phyloP scores from a whole-genome alignment of 352 stramenopile genomes.

The Aphanomyces euteiches region DNA sequence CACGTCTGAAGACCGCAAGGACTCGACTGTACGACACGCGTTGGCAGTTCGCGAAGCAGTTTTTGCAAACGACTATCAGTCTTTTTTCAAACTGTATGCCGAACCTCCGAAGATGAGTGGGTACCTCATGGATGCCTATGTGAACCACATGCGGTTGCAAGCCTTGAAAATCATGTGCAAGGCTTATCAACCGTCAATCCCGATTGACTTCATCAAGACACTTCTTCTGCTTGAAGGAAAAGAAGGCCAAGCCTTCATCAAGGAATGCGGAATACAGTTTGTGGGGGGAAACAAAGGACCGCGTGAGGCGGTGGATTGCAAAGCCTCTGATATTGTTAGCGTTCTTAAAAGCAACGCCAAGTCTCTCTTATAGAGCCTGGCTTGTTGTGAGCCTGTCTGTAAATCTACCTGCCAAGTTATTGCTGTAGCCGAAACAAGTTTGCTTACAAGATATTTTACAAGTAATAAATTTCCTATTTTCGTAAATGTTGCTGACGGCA shows the following conservation, averaged over 20 bases:
- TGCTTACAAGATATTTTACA: too few species aligned
- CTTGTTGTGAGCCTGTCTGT: neutral
- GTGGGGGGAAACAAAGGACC: slow-evolving; percentile 54
- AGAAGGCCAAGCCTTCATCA: slow-evolving; percentile 65
- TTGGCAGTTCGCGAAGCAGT: slow-evolving; percentile 76
- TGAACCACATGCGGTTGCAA: slow-evolving; percentile 70
- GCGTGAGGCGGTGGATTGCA: slow-evolving; percentile 54
- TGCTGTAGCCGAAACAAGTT: too few species aligned
- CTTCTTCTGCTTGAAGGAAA: slow-evolving; percentile 75
- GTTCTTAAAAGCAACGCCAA: slow-evolving; percentile 45
- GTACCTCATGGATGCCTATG: slow-evolving; percentile 87
- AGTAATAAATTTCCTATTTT: too few species aligned
- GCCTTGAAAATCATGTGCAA: slow-evolving; percentile 85
- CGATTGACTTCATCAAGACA: slow-evolving; percentile 63
- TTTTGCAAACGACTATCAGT: slow-evolving; percentile 81
- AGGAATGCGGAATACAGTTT: slow-evolving; percentile 65
- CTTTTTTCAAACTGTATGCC: slow-evolving; percentile 86
- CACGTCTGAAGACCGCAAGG: slow-evolving; percentile 45
- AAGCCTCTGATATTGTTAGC: slow-evolving; percentile 80
- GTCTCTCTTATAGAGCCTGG: slow-evolving; percentile 26
- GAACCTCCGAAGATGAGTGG: slow-evolving; percentile 86
- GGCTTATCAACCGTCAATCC: slow-evolving; percentile 72
- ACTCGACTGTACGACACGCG: slow-evolving; percentile 63
- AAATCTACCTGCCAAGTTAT: too few species aligned
- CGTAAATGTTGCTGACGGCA: slow-evolving; percentile 41